Evolutionary conservation across 1,139 yeast genomes (phyloP).

Genomic region (Sugiyamaella castrensis): DNA sequence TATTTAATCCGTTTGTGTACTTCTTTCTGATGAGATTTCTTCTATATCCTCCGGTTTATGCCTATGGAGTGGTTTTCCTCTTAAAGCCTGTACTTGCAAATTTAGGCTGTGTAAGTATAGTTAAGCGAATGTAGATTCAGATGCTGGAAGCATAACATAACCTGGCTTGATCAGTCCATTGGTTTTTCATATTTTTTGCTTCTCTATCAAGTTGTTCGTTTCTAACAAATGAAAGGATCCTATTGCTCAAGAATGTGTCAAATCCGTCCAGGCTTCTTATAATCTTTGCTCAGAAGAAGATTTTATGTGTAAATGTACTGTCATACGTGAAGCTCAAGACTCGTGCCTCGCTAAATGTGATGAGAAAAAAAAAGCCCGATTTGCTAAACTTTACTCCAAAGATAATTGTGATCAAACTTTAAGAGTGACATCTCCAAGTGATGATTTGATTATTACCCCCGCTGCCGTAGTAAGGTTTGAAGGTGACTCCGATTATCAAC

Average conservation of each 20-base stretch:
- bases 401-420: not conserved
- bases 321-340: not conserved
- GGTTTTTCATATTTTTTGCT: too few relatives aligned
- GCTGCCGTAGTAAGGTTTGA: constrained; percentile 21
- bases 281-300: constrained; percentile 5
- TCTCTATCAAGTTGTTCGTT: too few relatives aligned
- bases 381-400: not conserved
- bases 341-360: constrained; percentile 4
- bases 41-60: too few relatives aligned
- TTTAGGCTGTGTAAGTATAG: too few relatives aligned
- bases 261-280: not conserved
- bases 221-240: not conserved
- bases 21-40: too few relatives aligned
- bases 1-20: too few relatives aligned
- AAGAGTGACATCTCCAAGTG: not conserved
- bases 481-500: constrained; percentile 28
- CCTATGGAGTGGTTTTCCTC: too few relatives aligned
- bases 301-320: constrained; percentile 2
- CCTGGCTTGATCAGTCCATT: too few relatives aligned
- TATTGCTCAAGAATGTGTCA: not conserved
- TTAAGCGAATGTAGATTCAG: too few relatives aligned
- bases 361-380: not conserved
- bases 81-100: too few relatives aligned
- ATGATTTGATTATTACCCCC: not conserved
- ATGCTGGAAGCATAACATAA: too few relatives aligned